Percentiles rank a stretch among this genome's conserved stretches.
These are phyloP conservation scores for Candida anglica DNA, from an alignment of 805 yeast genomes.

Conservation along the genomic window DNA sequence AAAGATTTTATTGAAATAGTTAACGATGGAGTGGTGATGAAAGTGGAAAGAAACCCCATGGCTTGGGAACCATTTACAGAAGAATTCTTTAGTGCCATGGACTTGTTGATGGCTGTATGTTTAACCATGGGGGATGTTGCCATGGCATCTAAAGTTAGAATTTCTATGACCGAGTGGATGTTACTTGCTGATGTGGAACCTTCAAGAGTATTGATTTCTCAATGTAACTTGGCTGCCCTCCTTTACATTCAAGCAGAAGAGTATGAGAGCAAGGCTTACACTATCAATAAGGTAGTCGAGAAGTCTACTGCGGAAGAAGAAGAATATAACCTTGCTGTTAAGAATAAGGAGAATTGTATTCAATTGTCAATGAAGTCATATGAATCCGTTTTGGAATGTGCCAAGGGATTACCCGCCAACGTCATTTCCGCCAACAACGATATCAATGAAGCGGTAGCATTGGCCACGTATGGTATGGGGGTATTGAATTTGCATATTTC, in stretches of 20 bases:
- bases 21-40: conserved; percentile 12
- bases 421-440: conserved; percentile 12
- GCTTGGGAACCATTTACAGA: conserved; percentile 74
- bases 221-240: conserved; percentile 67
- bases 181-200: conserved; percentile 64
- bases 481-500: conserved; percentile 66
- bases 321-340: conserved; percentile 13
- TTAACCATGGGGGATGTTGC: conserved; percentile 64
- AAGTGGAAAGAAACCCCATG: conserved; percentile 34
- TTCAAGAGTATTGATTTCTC: conserved; percentile 59
- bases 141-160: conserved; percentile 56
- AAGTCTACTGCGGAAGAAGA: conserved; percentile 19
- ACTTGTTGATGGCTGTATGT: conserved; percentile 67
- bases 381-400: conserved; percentile 30
- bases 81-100: conserved; percentile 76
- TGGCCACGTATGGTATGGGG: conserved; percentile 83
- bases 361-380: conserved; percentile 28
- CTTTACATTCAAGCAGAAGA: conserved; percentile 65
- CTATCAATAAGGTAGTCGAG: conserved; percentile 8
- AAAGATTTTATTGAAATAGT: conserved; percentile 12
- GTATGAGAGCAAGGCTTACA: conserved; percentile 46
- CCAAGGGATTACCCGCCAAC: conserved; percentile 28
- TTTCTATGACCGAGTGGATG: conserved; percentile 69
- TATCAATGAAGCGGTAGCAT: conserved; percentile 65
- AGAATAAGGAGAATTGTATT: conserved; percentile 20